These are phyloP conservation scores for Ceratocystis eucalypticola DNA, from an alignment of 2,329 filamentous ascomycete genomes.

Conservation along the genomic window DNA sequence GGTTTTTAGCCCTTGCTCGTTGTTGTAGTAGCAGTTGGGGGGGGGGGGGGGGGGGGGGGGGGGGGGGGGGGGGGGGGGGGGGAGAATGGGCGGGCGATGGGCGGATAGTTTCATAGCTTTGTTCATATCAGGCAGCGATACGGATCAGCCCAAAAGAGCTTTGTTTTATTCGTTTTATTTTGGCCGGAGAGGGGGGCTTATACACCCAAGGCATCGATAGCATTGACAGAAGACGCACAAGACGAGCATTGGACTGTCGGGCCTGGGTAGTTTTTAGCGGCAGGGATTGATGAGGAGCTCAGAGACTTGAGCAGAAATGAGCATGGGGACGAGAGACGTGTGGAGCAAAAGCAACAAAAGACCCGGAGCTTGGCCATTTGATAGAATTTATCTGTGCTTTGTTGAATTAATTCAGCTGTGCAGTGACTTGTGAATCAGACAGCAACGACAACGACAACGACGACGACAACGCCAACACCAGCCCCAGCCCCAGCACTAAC, in stretches of 20 bases:
- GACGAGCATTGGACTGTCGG: too few relatives aligned
- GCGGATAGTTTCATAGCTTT: not conserved
- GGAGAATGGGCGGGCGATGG: too few relatives aligned
- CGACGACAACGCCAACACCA: too few relatives aligned
- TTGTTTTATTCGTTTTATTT: too few relatives aligned
- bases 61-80: not conserved
- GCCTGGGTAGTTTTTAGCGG: too few relatives aligned
- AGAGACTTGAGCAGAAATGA: too few relatives aligned
- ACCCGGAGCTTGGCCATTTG: not conserved
- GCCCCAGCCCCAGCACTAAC: too few relatives aligned
- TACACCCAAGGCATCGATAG: too few relatives aligned
- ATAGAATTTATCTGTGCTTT: not conserved
- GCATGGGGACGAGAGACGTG: not conserved
- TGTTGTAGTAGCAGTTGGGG: not conserved
- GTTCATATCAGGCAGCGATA: not conserved
- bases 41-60: not conserved
- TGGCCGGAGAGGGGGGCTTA: too few relatives aligned
- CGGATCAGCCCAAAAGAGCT: not conserved
- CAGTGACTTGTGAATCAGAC: not conserved
- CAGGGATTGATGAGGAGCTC: too few relatives aligned
- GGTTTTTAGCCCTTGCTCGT: not conserved
- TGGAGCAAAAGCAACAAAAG: too few relatives aligned
- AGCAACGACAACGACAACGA: not conserved
- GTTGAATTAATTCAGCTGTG: not conserved
- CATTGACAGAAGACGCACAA: too few relatives aligned